These are phyloP conservation scores for Lodderomyces jiufengensis DNA, from an alignment of 1,139 yeast species.

Conservation along the genomic window DNA sequence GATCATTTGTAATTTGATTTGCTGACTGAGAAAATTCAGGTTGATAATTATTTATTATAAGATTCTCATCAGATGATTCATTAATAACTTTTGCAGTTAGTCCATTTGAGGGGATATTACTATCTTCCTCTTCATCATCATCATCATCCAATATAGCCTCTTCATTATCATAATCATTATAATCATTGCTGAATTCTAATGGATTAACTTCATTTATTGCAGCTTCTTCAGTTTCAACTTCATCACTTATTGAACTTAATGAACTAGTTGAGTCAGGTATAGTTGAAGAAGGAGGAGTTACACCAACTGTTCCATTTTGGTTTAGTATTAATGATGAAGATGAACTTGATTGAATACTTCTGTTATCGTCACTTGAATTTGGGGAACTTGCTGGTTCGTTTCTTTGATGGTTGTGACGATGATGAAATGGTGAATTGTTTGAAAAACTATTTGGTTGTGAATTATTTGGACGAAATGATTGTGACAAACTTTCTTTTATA, in stretches of 20 bases:
- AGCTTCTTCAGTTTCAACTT: neutral
- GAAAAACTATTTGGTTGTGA: neutral
- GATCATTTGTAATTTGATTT: too few relatives aligned
- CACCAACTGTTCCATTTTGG: constrained; percentile 1
- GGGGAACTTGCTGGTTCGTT: neutral
- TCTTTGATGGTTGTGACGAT: too few relatives aligned
- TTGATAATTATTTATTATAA: neutral
- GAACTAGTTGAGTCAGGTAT: constrained; percentile 8
- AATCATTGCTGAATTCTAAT: neutral
- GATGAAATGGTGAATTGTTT: neutral
- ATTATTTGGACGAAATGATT: constrained; percentile 8
- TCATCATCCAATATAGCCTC: neutral
- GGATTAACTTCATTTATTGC: too few relatives aligned
- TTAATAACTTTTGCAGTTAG: too few relatives aligned
- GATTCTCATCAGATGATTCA: neutral
- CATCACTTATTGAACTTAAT: constrained; percentile 2
- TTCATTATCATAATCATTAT: constrained; percentile 1
- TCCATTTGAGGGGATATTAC: too few relatives aligned
- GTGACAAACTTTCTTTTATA: constrained; percentile 8
- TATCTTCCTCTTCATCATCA: constrained; percentile 3
- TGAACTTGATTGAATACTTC: constrained; percentile 3
- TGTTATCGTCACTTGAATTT: constrained; percentile 3
- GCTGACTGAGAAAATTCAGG: too few relatives aligned
- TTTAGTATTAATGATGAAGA: constrained; percentile 1
- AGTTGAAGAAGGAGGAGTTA: constrained; percentile 8